These are phyloP conservation scores for Xylariaceae sp. DNA, from an alignment of 2,329 filamentous ascomycete genomes.

Conservation along the genomic window DNA sequence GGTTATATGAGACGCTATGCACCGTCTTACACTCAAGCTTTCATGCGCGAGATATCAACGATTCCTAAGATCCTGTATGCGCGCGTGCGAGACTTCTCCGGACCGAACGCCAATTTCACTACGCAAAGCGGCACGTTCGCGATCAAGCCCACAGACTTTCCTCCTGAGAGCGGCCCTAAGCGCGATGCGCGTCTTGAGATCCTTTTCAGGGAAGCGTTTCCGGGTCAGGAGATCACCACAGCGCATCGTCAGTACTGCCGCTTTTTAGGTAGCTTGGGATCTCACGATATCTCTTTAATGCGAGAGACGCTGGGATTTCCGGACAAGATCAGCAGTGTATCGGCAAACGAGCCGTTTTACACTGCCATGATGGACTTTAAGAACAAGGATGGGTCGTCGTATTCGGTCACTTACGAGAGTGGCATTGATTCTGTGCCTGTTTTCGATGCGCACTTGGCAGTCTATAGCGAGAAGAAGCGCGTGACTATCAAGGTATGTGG, in stretches of 20 bases:
- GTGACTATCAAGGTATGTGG: constrained; percentile 34
- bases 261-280: constrained; percentile 48
- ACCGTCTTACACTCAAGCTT: constrained; percentile 43
- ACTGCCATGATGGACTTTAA: constrained; percentile 10
- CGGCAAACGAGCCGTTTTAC: constrained; percentile 9
- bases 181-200: constrained; percentile 24
- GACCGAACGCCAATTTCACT: constrained; percentile 51
- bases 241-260: constrained; percentile 34
- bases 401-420: constrained; percentile 49
- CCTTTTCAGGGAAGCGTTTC: constrained; percentile 34
- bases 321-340: neutral
- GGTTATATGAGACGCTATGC: constrained; percentile 59
- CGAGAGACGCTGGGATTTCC: constrained; percentile 47
- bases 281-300: constrained; percentile 54
- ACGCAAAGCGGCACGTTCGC: constrained; percentile 48
- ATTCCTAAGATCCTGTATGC: constrained; percentile 52
- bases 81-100: constrained; percentile 48
- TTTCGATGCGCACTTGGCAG: constrained; percentile 44
- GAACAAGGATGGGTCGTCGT: constrained; percentile 10
- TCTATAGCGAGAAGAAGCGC: constrained; percentile 47
- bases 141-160: constrained; percentile 36
- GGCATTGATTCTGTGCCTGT: constrained; percentile 47
- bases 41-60: constrained; percentile 46
- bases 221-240: constrained; percentile 28
- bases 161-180: constrained; percentile 10